Evolutionary conservation across 148 eudicot genomes (phyloP), one percentile per base, ranked within the genome.

Genomic region (Hydrangea macrophylla): DNA sequence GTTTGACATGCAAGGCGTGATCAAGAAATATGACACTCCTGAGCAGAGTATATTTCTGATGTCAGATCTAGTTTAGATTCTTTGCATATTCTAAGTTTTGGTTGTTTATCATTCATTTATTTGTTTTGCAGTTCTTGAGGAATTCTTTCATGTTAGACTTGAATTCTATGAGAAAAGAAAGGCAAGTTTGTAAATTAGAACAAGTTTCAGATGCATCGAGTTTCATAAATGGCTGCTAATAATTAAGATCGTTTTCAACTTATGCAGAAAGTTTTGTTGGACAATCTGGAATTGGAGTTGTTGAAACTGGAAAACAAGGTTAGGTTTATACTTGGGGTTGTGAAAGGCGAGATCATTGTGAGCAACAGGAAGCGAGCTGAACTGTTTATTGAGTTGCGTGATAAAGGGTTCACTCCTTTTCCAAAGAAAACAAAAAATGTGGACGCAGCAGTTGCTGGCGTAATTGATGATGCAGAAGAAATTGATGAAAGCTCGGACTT

Each of bases 331-430:
- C 82, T 79, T 24, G 84, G 78, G 58, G 96, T 90, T 58, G 89
- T 89, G 31, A 85, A 82, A 32, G 92, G 84, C n/a, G 86, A 80
- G 35, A 80, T 90, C 60, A 68, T 83, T 7, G 92, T 87, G 70
- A 79, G 76, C 81, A 90, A 82, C 69, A 83, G 84, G 70, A 90
- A 80, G 75, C 83, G 79, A 68, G 96, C 83, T 26, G 90, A 82
- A 57, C 58, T 90, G 75, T 86, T 81, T 22, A 65, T 68, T 45
- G 96, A 90, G 54, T 74, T 90, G 75, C 78, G 80, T 33, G 73
- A 73, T 35, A 87, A 67, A 73, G 90, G 86, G 27, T 90, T 86
- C 39, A 78, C 79, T 5, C 85, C 92, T 31, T 70, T 87, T 40
- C 82, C 86, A 3, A 87, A 81, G 76, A 18, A 81, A 57, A 55